These are phyloP conservation scores for Penicillium brevicompactum DNA, from an alignment of 2,329 filamentous ascomycete species.

Conservation along the genomic window DNA sequence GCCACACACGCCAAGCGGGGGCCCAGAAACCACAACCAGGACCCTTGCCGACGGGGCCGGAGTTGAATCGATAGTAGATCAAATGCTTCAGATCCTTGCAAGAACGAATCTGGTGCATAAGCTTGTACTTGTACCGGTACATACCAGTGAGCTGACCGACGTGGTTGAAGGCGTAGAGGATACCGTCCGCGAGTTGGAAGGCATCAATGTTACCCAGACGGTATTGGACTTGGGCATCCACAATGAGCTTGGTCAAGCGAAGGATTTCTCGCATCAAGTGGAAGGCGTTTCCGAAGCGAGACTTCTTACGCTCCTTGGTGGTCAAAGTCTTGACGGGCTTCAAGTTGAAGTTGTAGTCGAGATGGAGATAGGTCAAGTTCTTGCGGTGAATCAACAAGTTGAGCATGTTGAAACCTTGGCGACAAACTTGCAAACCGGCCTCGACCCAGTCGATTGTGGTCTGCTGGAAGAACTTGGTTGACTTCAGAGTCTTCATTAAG, in stretches of 20 bases:
- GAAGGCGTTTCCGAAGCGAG: conserved; percentile 97
- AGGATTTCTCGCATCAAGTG: conserved; percentile 98
- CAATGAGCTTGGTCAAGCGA: conserved; percentile 92
- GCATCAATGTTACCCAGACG: conserved; percentile 97
- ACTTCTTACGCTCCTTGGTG: conserved; percentile 99
- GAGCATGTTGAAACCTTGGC: conserved; percentile 99
- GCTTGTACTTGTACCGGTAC: conserved; percentile 99
- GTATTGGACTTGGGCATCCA: conserved; percentile 98
- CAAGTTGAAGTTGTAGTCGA: conserved; percentile 99
- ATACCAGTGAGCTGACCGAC: conserved; percentile 97
- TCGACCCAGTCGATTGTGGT: conserved; percentile 99
- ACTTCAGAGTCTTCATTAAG: conserved; percentile 82
- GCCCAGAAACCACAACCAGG: conserved; percentile 99
- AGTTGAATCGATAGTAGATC: conserved; percentile 99
- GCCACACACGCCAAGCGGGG: conserved; percentile 96
- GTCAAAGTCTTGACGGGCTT: conserved; percentile 99
- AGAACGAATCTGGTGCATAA: conserved; percentile 99
- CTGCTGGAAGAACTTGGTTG: conserved; percentile 99
- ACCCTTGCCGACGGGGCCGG: conserved; percentile 92
- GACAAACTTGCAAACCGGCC: conserved; percentile 94
- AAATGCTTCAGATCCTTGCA: conserved; percentile 99
- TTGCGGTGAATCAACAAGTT: conserved; percentile 97
- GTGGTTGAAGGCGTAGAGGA: conserved; percentile 99
- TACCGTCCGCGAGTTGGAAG: conserved; percentile 97
- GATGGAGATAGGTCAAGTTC: conserved; percentile 95